These are phyloP conservation scores for Tolypocladium endophyticum DNA, from an alignment of 2,329 filamentous ascomycete species.

Conservation along the genomic window DNA sequence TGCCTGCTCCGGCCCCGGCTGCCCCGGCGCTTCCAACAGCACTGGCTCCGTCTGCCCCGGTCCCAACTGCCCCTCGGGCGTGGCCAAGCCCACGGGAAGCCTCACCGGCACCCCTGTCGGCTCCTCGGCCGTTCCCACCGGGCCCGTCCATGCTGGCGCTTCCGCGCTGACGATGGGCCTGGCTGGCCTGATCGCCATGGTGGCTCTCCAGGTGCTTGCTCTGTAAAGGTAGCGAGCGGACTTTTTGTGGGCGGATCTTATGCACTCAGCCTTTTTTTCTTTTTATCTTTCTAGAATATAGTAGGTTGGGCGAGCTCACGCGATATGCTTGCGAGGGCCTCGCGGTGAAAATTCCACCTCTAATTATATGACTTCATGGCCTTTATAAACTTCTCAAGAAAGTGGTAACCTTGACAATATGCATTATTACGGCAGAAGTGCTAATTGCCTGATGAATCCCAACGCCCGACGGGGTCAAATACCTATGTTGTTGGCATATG, in stretches of 20 bases:
- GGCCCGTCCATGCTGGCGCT: slow-evolving; percentile 37
- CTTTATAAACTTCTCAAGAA: not conserved
- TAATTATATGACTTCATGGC: not conserved
- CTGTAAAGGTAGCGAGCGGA: slow-evolving; percentile 9
- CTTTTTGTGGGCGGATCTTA: not conserved
- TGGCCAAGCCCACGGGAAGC: slow-evolving; percentile 9
- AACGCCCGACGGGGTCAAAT: too few species aligned
- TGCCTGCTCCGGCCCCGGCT: slow-evolving; percentile 13
- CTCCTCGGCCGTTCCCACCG: slow-evolving; percentile 13
- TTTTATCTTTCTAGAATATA: not conserved
- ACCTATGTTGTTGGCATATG: too few species aligned
- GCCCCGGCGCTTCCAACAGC: slow-evolving; percentile 2
- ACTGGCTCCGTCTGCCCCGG: slow-evolving; percentile 3
- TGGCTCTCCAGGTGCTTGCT: slow-evolving; percentile 15
- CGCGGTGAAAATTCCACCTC: not conserved
- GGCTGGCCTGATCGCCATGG: slow-evolving; percentile 13
- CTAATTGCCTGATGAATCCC: too few species aligned
- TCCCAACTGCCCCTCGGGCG: slow-evolving; percentile 5
- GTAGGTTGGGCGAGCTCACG: not conserved
- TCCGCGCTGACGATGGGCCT: slow-evolving; percentile 15
- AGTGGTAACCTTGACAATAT: not conserved
- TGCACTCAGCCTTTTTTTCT: not conserved
- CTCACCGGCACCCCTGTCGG: slow-evolving; percentile 3
- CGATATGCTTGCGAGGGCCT: not conserved
- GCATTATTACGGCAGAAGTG: too few species aligned